phyloP scores from a whole-genome alignment of 2,329 filamentous ascomycete genomes.

The Rhynchosporium agropyri region DNA sequence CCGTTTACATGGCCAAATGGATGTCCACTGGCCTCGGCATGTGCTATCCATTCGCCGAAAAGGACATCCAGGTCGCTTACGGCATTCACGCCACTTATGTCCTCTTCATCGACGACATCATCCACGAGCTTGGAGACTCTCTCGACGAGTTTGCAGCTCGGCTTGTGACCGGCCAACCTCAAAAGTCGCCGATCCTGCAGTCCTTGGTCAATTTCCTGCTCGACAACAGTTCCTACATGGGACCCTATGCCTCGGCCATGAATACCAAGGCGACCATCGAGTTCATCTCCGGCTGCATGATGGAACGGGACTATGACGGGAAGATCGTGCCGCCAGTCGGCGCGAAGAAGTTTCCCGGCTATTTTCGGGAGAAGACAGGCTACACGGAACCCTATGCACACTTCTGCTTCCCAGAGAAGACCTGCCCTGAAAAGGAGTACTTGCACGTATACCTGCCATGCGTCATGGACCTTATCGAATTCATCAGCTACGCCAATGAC shows the following conservation, averaged over 20 bases:
- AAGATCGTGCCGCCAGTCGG: conserved; percentile 9
- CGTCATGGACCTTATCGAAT: conserved; percentile 5
- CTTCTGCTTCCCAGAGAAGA: conserved; percentile 11
- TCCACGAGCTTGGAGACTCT: conserved; percentile 10
- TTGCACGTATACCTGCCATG: conserved; percentile 13
- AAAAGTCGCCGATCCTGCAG: conserved; percentile 11
- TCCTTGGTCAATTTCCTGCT: conserved; percentile 13
- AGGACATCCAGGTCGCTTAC: conserved; percentile 11
- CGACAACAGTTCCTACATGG: conserved; percentile 12
- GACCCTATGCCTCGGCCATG: conserved; percentile 9
- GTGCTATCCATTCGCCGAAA: conserved; percentile 12
- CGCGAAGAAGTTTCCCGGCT: conserved; percentile 12
- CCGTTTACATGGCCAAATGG: conserved; percentile 13
- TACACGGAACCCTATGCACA: conserved; percentile 10
- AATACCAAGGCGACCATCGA: conserved; percentile 12
- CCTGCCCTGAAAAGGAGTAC: conserved; percentile 9
- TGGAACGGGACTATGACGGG: conserved; percentile 13
- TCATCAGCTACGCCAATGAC: conserved; percentile 6
- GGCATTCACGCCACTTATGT: conserved; percentile 12
- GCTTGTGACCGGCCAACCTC: conserved; percentile 5
- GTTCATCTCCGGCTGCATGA: conserved; percentile 13
- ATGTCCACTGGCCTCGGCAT: conserved; percentile 11
- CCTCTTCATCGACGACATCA: conserved; percentile 13
- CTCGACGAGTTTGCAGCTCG: conserved; percentile 7
- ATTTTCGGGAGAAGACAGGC: conserved; percentile 11